Base-by-base conservation (phyloP, 768 basidiomycete species). In the Pholiota microspora region DNA sequence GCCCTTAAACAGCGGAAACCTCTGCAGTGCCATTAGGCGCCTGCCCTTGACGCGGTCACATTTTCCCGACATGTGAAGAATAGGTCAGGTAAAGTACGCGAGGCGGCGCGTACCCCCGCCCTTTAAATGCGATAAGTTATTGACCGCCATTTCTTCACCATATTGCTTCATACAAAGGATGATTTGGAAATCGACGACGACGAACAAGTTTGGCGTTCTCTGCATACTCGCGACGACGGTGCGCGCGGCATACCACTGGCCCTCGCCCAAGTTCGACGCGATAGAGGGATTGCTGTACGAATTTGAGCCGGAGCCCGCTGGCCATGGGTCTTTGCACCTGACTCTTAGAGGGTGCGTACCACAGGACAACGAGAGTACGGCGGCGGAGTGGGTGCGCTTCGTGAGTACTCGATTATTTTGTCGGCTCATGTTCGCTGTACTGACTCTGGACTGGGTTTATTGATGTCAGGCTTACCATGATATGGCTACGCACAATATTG, bases 361-460 rank as follows among this genome's bases (percentile, higher is more conserved):
- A 2, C 6, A 24, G 5, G 29, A 57, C 58, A 28, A 59, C 31
- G 64, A 71, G 16, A 72, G 70, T 4, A 68, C 74, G 44, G 66
- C 69, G 21, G 75, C 74, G 9, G 70, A 74, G 61, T 75, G 74
- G 75, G 55, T 75, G 18, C 72, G 74, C 10, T 66, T 75, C 44
- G 75, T 75, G 47, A 13, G 72, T 46, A 9, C 7, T 1, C 15
- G 40, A 3, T 3, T n/a, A 23, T 40, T 55, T 49, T 32, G 7
- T 49, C 7, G 13, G 48, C 28, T 51, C 2, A 24, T 28, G 31
- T 32, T 23, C 46, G 29, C 46, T 13, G 28, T 13, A 12, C 53
- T 46, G 18, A 25, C 3, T n/a, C 12, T 15, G 8, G 48, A 24
- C 31, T 48, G 15, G 60, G 53, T 47, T 18, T 31, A 45, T 6